Evolutionary conservation across 2,329 filamentous ascomycete species (phyloP), one percentile per base, ranked within the genome.

Genomic region (Chaetomium globosum): DNA sequence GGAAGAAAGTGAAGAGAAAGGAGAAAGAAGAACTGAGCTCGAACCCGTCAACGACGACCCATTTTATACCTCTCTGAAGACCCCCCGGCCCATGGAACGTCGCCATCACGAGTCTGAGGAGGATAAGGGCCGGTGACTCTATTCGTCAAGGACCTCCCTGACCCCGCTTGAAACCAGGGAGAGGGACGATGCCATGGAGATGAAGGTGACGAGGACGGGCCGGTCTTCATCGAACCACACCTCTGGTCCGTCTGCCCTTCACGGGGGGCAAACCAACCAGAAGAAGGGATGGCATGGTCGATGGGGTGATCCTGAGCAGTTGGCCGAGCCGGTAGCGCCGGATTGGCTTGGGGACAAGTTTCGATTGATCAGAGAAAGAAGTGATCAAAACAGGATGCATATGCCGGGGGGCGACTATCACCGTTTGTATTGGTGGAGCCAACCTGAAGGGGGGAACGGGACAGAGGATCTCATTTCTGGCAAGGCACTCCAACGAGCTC

Each of bases 51-150:
- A 83, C 77, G 76, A 78, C 74, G 73, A 74, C 75, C 77, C 84
- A 79, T 87, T 88, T 89, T 89, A 89, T 89, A 88, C 80, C 81
- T 84, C 81, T 85, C 75, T 74, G 67, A 67, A 70, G 71, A 73
- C 74, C 71, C 74, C 74, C 71, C 67, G 72, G 75, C 71, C 76
- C 73, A 73, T 71, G 72, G 75, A 69, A 72, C 74, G 69, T 69
- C 72, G 71, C 70, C 71, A 72, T 74, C 72, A 72, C 68, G 69
- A 70, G 72, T 75, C 73, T 70, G 71, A 72, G 73, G 71, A 75
- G 77, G 78, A 81, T 79, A 81, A 79, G 74, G 77, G 71, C 75
- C 73, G 71, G 72, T 71, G 74, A 75, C 75, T 79, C 75, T 73
- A 81, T 81, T 82, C 80, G 80, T 77, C 73, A 73, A 75, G 61